A percentile compares a stretch with the other conserved stretches of the same genome.
These are phyloP conservation scores for Tolypocladium pustulatum DNA, from an alignment of 2,329 filamentous ascomycete species.

Conservation along the genomic window DNA sequence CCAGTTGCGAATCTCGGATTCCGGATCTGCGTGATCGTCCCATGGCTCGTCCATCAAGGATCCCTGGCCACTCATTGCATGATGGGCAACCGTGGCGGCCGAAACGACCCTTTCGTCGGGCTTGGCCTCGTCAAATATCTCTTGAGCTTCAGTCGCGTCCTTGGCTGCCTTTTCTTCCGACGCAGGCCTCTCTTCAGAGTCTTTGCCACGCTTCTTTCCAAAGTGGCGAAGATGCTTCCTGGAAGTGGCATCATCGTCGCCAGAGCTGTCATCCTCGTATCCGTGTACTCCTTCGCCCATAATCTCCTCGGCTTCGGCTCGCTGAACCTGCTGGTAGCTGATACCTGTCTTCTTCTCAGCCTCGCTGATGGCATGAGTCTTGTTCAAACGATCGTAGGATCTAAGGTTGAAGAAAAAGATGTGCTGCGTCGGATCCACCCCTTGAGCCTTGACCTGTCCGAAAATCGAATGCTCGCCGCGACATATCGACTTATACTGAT, in stretches of 20 bases:
- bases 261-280: constrained; percentile 28
- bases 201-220: constrained; percentile 41
- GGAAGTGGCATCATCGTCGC: not conserved
- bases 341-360: constrained; percentile 76
- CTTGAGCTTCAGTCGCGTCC: constrained; percentile 34
- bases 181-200: constrained; percentile 14
- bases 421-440: constrained; percentile 67
- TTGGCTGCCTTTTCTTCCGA: constrained; percentile 24
- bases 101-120: constrained; percentile 26
- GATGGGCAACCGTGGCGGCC: constrained; percentile 51
- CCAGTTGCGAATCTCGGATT: constrained; percentile 77
- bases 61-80: constrained; percentile 62
- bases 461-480: constrained; percentile 88
- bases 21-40: constrained; percentile 53
- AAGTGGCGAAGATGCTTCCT: constrained; percentile 7
- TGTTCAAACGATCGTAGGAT: constrained; percentile 85
- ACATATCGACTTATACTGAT: constrained; percentile 93
- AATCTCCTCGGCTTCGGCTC: constrained; percentile 79
- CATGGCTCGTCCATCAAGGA: constrained; percentile 59
- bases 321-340: constrained; percentile 76
- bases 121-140: constrained; percentile 39
- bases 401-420: constrained; percentile 92
- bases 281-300: constrained; percentile 68
- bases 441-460: constrained; percentile 59
- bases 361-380: constrained; percentile 60